These are phyloP conservation scores for Leccinum ponderosum DNA, from an alignment of 1,284 basidiomycete genomes.

Conservation along the genomic window DNA sequence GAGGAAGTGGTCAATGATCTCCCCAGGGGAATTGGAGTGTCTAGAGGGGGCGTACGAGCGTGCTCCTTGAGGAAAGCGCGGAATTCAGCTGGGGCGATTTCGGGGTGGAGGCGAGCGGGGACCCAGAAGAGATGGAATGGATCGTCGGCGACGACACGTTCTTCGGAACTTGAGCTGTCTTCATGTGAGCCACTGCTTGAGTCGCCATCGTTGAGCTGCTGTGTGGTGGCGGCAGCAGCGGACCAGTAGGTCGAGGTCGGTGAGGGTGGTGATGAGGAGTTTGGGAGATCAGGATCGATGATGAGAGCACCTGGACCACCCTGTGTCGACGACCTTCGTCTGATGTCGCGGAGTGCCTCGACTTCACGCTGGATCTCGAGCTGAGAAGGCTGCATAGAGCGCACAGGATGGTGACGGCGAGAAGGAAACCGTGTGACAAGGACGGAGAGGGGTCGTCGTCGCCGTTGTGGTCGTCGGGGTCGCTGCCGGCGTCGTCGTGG, in stretches of 20 bases:
- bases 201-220: conserved; percentile 40
- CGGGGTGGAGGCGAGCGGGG: conserved; percentile 93
- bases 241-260: conserved; percentile 55
- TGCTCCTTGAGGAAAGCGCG: conserved; percentile 94
- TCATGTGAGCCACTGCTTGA: conserved; percentile 49
- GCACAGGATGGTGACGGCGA: neutral
- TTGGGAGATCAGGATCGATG: conserved; percentile 86
- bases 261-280: conserved; percentile 53
- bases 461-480: conserved; percentile 10
- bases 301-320: conserved; percentile 75
- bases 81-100: conserved; percentile 96
- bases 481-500: conserved; percentile 1
- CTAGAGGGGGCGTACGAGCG: conserved; percentile 59
- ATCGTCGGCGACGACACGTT: conserved; percentile 53
- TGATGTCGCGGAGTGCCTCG: conserved; percentile 80
- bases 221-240: conserved; percentile 31
- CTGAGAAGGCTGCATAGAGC: conserved; percentile 69
- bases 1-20: conserved; percentile 42
- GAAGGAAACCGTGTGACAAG: conserved; percentile 13
- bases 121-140: conserved; percentile 96
- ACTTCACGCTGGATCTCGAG: conserved; percentile 87
- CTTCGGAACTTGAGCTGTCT: conserved; percentile 40
- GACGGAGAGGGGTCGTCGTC: conserved; percentile 5
- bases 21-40: conserved; percentile 41
- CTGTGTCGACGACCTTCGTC: conserved; percentile 73